Conservation (phyloP, 1,139 yeast genomes). For the Keqinozyma sinolaborantium region DNA sequence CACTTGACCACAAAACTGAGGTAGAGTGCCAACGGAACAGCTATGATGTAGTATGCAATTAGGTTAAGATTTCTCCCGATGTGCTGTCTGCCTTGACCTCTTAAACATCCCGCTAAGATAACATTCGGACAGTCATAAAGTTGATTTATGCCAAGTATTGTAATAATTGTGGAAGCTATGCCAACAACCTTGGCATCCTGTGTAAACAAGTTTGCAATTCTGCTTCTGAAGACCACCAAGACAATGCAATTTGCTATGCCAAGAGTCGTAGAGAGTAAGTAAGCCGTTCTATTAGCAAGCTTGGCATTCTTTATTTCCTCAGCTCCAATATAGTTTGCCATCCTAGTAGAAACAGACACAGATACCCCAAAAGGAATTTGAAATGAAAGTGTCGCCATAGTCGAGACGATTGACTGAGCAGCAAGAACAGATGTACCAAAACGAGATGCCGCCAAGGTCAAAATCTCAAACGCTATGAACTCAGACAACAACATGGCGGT, state of each 20-base stretch:
- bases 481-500: slow-evolving; percentile 83
- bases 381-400: slow-evolving; percentile 37
- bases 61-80: slow-evolving; percentile 38
- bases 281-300: slow-evolving; percentile 24
- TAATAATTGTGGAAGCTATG: slow-evolving; percentile 22
- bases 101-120: slow-evolving; percentile 39
- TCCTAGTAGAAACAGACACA: slow-evolving; percentile 40
- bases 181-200: slow-evolving; percentile 22
- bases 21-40: slow-evolving; percentile 26
- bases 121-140: slow-evolving; percentile 37
- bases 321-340: slow-evolving; percentile 40
- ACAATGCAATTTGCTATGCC: slow-evolving; percentile 28
- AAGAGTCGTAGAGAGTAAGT: slow-evolving; percentile 15
- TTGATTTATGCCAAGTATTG: slow-evolving; percentile 37
- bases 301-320: slow-evolving; percentile 26
- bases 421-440: slow-evolving; percentile 47
- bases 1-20: slow-evolving; percentile 20
- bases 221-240: slow-evolving; percentile 24
- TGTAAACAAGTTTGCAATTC: slow-evolving; percentile 27
- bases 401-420: slow-evolving; percentile 44
- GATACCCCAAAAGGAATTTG: slow-evolving; percentile 45
- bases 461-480: slow-evolving; percentile 77
- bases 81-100: slow-evolving; percentile 45
- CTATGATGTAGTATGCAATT: slow-evolving; percentile 25
- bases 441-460: slow-evolving; percentile 61